phyloP scores from a whole-genome alignment of 495 filamentous ascomycete genomes.

The Aspergillus hancockii region DNA sequence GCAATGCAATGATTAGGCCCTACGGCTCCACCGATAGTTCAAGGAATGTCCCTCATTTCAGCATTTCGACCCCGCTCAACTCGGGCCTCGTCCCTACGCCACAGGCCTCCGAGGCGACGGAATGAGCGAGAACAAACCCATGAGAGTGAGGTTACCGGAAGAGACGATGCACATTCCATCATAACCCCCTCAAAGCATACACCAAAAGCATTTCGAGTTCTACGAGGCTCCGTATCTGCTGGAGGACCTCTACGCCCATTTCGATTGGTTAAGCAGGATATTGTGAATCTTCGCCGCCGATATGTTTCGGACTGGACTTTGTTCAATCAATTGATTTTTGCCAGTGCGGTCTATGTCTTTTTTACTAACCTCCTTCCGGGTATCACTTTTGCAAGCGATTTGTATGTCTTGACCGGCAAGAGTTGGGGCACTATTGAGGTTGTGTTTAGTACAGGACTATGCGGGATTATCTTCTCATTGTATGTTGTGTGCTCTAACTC shows the following conservation, averaged over 20 bases:
- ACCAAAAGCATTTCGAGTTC: slow-evolving; percentile 30
- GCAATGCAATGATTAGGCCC: not conserved
- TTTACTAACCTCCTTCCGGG: slow-evolving; percentile 75
- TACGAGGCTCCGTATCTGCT: slow-evolving; percentile 39
- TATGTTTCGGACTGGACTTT: slow-evolving; percentile 67
- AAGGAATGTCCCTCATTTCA: slow-evolving; percentile 36
- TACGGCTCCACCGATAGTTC: not conserved
- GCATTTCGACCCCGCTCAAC: slow-evolving; percentile 40
- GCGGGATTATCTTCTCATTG: slow-evolving; percentile 66
- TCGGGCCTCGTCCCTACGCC: slow-evolving; percentile 26
- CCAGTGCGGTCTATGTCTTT: slow-evolving; percentile 72
- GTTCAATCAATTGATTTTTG: slow-evolving; percentile 72
- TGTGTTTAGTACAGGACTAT: slow-evolving; percentile 70
- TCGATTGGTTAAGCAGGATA: slow-evolving; percentile 62
- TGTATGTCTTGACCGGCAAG: slow-evolving; percentile 65
- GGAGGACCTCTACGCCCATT: slow-evolving; percentile 56
- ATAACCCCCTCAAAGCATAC: slow-evolving; percentile 48
- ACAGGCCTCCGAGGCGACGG: slow-evolving; percentile 23
- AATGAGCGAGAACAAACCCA: slow-evolving; percentile 17
- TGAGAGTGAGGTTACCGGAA: slow-evolving; percentile 20
- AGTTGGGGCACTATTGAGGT: slow-evolving; percentile 74
- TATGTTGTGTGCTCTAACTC: slow-evolving; percentile 31
- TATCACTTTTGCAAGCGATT: slow-evolving; percentile 71
- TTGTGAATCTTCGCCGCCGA: slow-evolving; percentile 52
- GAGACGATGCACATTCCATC: slow-evolving; percentile 39